Base-by-base conservation (phyloP, 2,329 filamentous ascomycete genomes). In the Aspergillus arachidicola region DNA sequence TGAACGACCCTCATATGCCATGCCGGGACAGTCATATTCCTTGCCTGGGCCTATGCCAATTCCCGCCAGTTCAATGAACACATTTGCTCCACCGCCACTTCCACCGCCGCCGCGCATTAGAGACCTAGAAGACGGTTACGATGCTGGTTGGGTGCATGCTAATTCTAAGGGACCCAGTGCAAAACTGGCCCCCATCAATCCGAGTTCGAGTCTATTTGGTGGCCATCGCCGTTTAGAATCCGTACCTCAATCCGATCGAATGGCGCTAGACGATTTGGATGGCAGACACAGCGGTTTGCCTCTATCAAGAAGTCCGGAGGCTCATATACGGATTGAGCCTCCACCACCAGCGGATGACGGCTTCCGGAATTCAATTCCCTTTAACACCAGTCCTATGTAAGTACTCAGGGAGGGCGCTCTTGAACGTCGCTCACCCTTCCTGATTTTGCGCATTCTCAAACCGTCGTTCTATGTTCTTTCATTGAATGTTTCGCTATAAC, bases 31-130 rank as follows among this genome's bases (percentile, higher is more conserved):
- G 61, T 71, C 79, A 64, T 75, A 75, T 57, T 72, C 79, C 54
- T 76, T 81, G 48, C 80, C 81, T 65, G 82, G 83, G 66, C 84
- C 86, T 68, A 87, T 91, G 86, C 81, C 87, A 64, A 90, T 91
- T 73, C 87, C 86, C 57, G 82, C 85, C 72, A 81, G 83, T 64
- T 82, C 84, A 71, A 72, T 71, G 59, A 74, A 78, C 63, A 72
- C 77, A 57, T 73, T 75, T 50, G 80, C 82, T 57, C 88, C 89
- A 63, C 88, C 89, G 66, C 87, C 88, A 57, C 81, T 91, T 70
- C 89, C 88, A 69, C 89, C 88, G 69, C 89, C 89, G 62, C 86
- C 88, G 58, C 83, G 82, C 72, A 84, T 90, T 63, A 80, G 82
- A 68, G 84, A 87, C 64, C 78, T 87, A 67, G 79, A 82, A 69